These are phyloP conservation scores for Arachis stenosperma DNA, from an alignment of 306 rosid species.

Conservation along the genomic window DNA sequence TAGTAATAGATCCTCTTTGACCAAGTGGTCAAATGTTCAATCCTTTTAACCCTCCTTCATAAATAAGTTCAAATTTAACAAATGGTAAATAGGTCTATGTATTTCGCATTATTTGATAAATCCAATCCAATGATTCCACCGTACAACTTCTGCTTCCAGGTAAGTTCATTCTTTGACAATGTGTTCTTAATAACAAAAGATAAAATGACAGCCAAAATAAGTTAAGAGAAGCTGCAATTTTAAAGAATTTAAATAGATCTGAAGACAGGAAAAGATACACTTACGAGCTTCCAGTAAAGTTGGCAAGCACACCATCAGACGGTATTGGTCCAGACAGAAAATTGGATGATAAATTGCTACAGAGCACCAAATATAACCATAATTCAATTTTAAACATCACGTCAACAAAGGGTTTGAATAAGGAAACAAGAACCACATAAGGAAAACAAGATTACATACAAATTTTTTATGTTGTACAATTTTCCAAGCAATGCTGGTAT, in stretches of 20 bases:
- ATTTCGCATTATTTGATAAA: no score
- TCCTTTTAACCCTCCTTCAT: no score
- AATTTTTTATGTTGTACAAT: conserved; percentile 60
- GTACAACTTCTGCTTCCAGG: not conserved
- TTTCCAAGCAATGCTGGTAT: conserved; percentile 82
- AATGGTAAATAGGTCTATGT: no score
- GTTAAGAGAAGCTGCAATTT: not conserved
- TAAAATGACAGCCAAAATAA: not conserved
- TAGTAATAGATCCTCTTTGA: no score
- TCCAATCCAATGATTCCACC: not conserved
- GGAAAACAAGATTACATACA: conserved; percentile 61
- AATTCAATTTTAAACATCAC: conserved; percentile 23
- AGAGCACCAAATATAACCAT: conserved; percentile 36
- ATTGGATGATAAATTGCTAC: conserved; percentile 86
- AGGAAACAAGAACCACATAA: conserved; percentile 27
- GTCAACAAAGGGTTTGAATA: conserved; percentile 14
- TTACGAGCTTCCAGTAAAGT: conserved; percentile 82
- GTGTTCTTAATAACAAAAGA: no score
- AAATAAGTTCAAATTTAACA: no score
- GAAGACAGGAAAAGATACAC: conserved; percentile 44
- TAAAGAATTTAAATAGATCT: not conserved
- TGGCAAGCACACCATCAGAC: conserved; percentile 75
- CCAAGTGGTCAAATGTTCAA: no score
- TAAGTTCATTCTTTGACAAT: no score
- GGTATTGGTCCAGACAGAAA: conserved; percentile 94